These are phyloP conservation scores for Kodamaea sagamina DNA, from an alignment of 805 yeast genomes.

Conservation along the genomic window DNA sequence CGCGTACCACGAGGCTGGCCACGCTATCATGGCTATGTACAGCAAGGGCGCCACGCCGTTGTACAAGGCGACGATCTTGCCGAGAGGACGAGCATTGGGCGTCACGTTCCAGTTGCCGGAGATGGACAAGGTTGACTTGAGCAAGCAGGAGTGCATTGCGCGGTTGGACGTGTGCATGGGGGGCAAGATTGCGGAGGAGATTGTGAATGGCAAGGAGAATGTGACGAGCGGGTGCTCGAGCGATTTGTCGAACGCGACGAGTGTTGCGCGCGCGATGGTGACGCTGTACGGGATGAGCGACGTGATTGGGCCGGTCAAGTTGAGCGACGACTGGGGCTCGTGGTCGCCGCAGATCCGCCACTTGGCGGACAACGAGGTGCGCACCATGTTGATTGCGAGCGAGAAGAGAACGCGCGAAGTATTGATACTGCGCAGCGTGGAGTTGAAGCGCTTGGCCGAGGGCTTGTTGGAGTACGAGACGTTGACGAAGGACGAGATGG, in stretches of 20 bases:
- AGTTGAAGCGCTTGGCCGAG: slow-evolving; percentile 84
- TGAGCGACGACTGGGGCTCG: slow-evolving; percentile 88
- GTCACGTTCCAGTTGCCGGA: slow-evolving; percentile 97
- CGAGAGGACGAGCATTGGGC: slow-evolving; percentile 96
- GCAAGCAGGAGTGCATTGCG: slow-evolving; percentile 86
- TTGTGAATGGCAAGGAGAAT: slow-evolving; percentile 85
- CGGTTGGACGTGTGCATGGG: slow-evolving; percentile 98
- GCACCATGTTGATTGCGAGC: slow-evolving; percentile 69
- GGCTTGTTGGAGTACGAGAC: slow-evolving; percentile 96
- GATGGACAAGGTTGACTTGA: slow-evolving; percentile 95
- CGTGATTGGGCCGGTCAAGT: slow-evolving; percentile 85
- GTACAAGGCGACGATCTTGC: slow-evolving; percentile 94
- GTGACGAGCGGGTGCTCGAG: slow-evolving; percentile 95
- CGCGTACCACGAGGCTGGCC: slow-evolving; percentile 99
- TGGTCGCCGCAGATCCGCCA: slow-evolving; percentile 92
- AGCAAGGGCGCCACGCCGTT: slow-evolving; percentile 93
- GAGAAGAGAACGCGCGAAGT: slow-evolving; percentile 78
- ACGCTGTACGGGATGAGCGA: slow-evolving; percentile 96
- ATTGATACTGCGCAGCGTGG: slow-evolving; percentile 60
- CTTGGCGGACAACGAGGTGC: slow-evolving; percentile 89
- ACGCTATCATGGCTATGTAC: slow-evolving; percentile 95
- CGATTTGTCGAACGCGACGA: slow-evolving; percentile 86
- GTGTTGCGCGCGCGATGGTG: slow-evolving; percentile 95
- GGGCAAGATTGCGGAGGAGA: slow-evolving; percentile 95
- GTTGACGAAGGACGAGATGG: slow-evolving; percentile 86